A percentile compares a stretch with the other conserved stretches of the same genome.
Evolutionary conservation across 177 flowering plant genomes (phyloP).

Genomic region (Vitis hybrid): DNA sequence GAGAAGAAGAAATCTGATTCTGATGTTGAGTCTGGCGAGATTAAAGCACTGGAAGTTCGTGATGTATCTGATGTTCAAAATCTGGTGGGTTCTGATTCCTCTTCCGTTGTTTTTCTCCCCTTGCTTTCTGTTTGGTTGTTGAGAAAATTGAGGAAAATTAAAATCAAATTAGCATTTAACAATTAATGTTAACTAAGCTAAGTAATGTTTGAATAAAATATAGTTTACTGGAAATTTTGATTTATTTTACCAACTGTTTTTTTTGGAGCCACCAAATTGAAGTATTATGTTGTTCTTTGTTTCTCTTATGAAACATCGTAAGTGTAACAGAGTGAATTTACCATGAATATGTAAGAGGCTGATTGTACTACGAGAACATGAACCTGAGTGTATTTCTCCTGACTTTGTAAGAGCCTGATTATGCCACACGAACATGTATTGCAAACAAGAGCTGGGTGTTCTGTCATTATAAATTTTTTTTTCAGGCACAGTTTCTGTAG

Average conservation of each 20-base stretch:
- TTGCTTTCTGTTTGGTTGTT: constrained; percentile 15
- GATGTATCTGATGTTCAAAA: constrained; percentile 13
- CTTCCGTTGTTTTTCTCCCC: neutral
- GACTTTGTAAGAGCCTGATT: constrained; percentile 33
- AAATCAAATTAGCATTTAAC: neutral
- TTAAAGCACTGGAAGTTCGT: constrained; percentile 25
- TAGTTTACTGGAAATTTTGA: neutral
- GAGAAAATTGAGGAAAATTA: constrained; percentile 4
- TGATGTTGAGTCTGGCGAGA: constrained; percentile 50
- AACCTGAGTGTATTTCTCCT: constrained; percentile 15
- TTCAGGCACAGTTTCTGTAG: constrained; percentile 25
- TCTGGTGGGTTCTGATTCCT: constrained; percentile 44
- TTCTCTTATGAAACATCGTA: neutral
- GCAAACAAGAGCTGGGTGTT: constrained; percentile 23
- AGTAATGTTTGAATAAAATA: neutral
- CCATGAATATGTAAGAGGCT: constrained; percentile 25
- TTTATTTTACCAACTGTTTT: neutral
- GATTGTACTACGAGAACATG: constrained; percentile 31
- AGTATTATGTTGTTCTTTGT: neutral
- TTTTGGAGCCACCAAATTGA: constrained; percentile 9
- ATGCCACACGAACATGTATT: constrained; percentile 28
- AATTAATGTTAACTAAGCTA: neutral
- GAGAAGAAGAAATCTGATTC: constrained; percentile 26
- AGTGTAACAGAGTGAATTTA: constrained; percentile 18
- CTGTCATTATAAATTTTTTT: too few species aligned